These are phyloP conservation scores for Fusarium austroafricanum DNA, from an alignment of 2,329 filamentous ascomycete genomes.

Conservation along the genomic window DNA sequence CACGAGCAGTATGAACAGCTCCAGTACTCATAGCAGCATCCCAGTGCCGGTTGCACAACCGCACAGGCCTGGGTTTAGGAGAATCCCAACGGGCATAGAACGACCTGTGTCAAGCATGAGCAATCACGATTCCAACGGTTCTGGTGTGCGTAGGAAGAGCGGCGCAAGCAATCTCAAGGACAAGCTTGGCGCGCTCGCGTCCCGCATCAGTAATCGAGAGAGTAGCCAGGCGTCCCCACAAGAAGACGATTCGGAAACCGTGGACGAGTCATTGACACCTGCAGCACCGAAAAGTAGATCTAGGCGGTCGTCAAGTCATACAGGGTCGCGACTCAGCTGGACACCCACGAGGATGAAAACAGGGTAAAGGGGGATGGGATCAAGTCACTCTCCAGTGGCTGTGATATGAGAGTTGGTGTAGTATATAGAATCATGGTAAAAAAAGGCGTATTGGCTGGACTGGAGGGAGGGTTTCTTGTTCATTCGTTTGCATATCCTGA, in stretches of 20 bases:
- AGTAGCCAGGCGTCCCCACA: constrained; percentile 31
- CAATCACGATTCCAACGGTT: constrained; percentile 35
- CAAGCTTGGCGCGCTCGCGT: constrained; percentile 52
- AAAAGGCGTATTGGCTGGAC: constrained; percentile 32
- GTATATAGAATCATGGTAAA: constrained; percentile 30
- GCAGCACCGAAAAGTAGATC: constrained; percentile 30
- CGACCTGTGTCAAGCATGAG: constrained; percentile 52
- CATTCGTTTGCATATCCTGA: constrained; percentile 26
- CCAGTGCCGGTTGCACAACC: constrained; percentile 25
- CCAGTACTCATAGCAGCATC: constrained; percentile 35
- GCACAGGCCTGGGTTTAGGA: constrained; percentile 40
- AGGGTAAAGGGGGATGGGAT: constrained; percentile 4
- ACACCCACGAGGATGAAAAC: constrained; percentile 35
- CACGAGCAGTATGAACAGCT: constrained; percentile 21
- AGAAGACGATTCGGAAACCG: constrained; percentile 38
- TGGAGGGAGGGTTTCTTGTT: constrained; percentile 25
- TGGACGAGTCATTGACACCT: constrained; percentile 31
- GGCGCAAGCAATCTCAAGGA: constrained; percentile 51
- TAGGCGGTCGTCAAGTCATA: constrained; percentile 37
- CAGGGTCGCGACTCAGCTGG: constrained; percentile 33
- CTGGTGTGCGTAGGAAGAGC: constrained; percentile 46
- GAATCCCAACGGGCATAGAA: constrained; percentile 39
- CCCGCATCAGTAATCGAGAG: constrained; percentile 45
- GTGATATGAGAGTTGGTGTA: constrained; percentile 9
- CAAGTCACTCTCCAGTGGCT: constrained; percentile 8